Conservation (phyloP, 805 yeast species). For the Wickerhamomyces ciferrii region DNA sequence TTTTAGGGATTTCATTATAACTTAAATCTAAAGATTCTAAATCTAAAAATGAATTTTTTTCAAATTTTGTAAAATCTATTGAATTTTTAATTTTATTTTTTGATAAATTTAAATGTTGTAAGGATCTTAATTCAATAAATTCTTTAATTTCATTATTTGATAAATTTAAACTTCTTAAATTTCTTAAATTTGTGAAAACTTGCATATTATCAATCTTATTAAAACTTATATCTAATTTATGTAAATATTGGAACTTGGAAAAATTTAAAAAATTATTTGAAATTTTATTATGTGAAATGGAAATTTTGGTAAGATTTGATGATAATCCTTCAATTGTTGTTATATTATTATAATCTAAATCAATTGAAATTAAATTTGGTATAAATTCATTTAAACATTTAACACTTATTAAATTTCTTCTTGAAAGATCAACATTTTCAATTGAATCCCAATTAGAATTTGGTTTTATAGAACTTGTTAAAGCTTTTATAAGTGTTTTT, state of each 20-base stretch:
- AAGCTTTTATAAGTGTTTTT: constrained; percentile 32
- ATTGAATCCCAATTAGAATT: constrained; percentile 36
- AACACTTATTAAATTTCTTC: constrained; percentile 29
- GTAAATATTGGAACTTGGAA: constrained; percentile 16
- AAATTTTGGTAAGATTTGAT: constrained; percentile 2
- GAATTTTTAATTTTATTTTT: constrained; percentile 25
- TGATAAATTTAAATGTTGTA: constrained; percentile 31
- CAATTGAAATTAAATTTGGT: constrained; percentile 25
- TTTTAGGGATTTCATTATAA: constrained; percentile 23
- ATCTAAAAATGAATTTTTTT: constrained; percentile 22
- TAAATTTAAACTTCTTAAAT: constrained; percentile 20
- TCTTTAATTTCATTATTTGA: constrained; percentile 31
- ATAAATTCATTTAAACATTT: constrained; percentile 34
- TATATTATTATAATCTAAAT: constrained; percentile 10
- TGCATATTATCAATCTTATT: constrained; percentile 32
- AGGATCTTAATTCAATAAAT: constrained; percentile 8
- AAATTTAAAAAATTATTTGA: constrained; percentile 15
- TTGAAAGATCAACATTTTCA: constrained; percentile 26
- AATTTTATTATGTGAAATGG: constrained; percentile 13
- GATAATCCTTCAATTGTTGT: constrained; percentile 21
- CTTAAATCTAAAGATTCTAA: constrained; percentile 27
- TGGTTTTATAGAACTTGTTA: constrained; percentile 33
- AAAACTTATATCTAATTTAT: constrained; percentile 29
- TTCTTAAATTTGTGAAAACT: constrained; percentile 21
- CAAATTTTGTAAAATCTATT: constrained; percentile 3